Evolutionary conservation across 1,284 basidiomycete species (phyloP), one percentile per base, ranked within the genome.

Genomic region (Boletus semigastroideus): DNA sequence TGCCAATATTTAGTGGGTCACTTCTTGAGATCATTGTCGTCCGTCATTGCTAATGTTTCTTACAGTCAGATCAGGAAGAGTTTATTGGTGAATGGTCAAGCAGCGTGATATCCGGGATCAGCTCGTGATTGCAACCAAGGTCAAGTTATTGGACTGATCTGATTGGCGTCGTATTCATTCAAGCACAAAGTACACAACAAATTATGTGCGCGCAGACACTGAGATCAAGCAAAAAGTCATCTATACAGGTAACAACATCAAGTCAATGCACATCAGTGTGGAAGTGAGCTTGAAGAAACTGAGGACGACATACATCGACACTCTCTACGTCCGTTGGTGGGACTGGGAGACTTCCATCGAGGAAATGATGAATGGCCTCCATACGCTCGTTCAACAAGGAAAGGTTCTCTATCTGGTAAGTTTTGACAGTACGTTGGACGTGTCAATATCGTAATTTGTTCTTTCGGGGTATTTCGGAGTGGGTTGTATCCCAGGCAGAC

Each of bases 51-150:
- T n/a, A n/a, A n/a, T n/a, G n/a, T n/a, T n/a, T n/a, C n/a, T n/a
- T n/a, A n/a, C n/a, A n/a, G n/a, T n/a, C n/a, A n/a, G 65, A 75
- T 47, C 74, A 72, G 0, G 77, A 79, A 53, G 48, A 59, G 42
- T 71, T 75, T 59, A 66, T 78, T 27, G 77, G 77, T 16, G 75
- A 78, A 55, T 79, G 77, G 78, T 70, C 71, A 69, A 74, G 53
- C 52, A 61, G 10, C 70, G 72, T 16, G 65, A 64, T 2, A 76
- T 73, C 42, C 68, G 78, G 17, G 76, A 79, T 57, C 71, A 77
- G 52, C 66, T 79, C 25, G 66, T 79, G 9, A 65, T 79, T 44
- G 72, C 77, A 2, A 78, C 77, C 39, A 79, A 78, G 62, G 73
- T 72, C 39, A n/a, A 10, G 46, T 48, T 1, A 17, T 28, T n/a